Conservation (phyloP, 345 rosid genomes). For the Citrus hindsii region DNA sequence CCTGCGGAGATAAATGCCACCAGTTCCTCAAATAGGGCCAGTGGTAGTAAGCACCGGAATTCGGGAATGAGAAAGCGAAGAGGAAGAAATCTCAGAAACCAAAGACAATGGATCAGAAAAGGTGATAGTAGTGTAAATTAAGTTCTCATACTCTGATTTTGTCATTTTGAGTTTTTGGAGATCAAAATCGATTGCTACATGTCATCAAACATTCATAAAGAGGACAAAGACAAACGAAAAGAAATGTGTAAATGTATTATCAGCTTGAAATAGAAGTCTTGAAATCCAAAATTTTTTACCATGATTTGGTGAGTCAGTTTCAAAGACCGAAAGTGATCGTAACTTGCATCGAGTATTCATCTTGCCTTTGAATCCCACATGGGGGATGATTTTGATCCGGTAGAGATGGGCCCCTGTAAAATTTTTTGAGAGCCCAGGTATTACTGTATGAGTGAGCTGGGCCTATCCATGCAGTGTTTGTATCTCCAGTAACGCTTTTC, state of each 20-base stretch:
- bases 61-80: constrained; percentile 23
- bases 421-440: too few species aligned
- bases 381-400: too few species aligned
- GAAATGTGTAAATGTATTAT: neutral
- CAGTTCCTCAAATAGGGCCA: constrained; percentile 31
- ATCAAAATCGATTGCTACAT: neutral
- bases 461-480: too few species aligned
- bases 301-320: neutral
- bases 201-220: neutral
- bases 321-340: neutral
- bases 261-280: neutral
- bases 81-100: constrained; percentile 29
- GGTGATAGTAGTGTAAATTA: constrained; percentile 25
- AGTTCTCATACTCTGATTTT: neutral
- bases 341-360: neutral
- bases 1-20: constrained; percentile 26
- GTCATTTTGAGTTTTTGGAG: neutral
- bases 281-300: neutral
- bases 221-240: neutral
- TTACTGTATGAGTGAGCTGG: too few species aligned
- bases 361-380: neutral
- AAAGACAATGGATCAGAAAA: constrained; percentile 44
- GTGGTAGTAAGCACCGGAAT: constrained; percentile 24
- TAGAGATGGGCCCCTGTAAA: too few species aligned
- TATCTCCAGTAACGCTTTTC: too few species aligned